Percentiles rank a stretch among this genome's conserved stretches.
Evolutionary conservation across 2,329 filamentous ascomycete genomes (phyloP).

Genomic region (Albophoma yamanashiensis): DNA sequence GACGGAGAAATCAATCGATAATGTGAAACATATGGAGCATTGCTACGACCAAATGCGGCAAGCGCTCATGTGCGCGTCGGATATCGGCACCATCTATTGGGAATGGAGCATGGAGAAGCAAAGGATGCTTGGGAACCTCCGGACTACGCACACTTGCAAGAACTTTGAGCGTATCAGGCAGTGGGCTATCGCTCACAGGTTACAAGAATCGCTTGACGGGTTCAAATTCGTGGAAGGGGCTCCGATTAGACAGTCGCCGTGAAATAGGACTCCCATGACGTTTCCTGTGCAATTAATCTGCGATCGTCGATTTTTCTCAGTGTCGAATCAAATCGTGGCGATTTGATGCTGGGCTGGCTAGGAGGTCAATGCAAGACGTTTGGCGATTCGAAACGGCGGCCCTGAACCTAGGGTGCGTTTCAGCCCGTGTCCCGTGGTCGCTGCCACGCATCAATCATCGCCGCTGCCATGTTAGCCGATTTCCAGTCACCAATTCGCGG

Average conservation of each 20-base stretch:
- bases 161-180: slow-evolving; percentile 37
- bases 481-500: background rate
- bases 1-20: slow-evolving; percentile 27
- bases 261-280: background rate
- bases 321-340: background rate
- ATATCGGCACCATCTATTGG: slow-evolving; percentile 44
- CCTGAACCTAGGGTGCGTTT: background rate
- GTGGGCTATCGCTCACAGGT: background rate
- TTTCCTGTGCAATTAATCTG: background rate
- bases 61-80: slow-evolving; percentile 43
- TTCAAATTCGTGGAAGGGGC: background rate
- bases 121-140: slow-evolving; percentile 39
- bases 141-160: slow-evolving; percentile 39
- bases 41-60: slow-evolving; percentile 43
- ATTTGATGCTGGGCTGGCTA: background rate
- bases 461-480: background rate
- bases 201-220: background rate
- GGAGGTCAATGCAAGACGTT: background rate
- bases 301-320: background rate
- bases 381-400: background rate
- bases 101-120: slow-evolving; percentile 31
- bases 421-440: background rate
- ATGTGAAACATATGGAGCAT: slow-evolving; percentile 27
- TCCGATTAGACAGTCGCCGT: background rate
- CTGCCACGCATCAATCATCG: background rate